Base-by-base conservation (phyloP, 768 basidiomycete genomes). In the Daedalea quercina region DNA sequence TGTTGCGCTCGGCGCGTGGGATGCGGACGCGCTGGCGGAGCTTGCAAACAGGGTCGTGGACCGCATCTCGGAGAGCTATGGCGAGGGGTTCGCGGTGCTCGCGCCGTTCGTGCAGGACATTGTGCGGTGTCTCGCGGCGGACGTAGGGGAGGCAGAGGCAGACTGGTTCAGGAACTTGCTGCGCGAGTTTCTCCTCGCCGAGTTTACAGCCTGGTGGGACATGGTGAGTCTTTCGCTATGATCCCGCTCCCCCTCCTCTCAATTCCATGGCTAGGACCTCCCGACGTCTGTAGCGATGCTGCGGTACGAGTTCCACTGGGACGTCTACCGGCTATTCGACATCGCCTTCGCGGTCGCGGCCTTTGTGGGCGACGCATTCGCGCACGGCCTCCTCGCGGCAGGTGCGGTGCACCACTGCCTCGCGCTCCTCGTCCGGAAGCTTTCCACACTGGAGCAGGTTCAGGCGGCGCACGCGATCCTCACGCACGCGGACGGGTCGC, bases 401-500 rank as follows among this genome's bases (percentile, higher is more conserved):
- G 24, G 20, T 7, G 49, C 46, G 33, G 46, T 57, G 3, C 45
- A 34, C 47, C 33, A 26, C 19, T 57, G 54, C 28, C 47, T 60
- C 22, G 12, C 34, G 22, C 23, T 53, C 35, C 51, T 57, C 2
- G 50, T 54, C 35, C 17, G 17, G 12, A 25, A 52, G 11, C 53
- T 50, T 54, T 7, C 12, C 7, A 35, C 52, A 8, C 54, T 61
- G 17, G 60, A 61, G 52, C 53, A 61, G 25, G 44, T 61, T 7
- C 51, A 55, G 20, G 60, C 53, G 1, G 49, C 50, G 3, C 51
- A 54, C 6, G 43, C 48, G 26, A 54, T 61, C 17, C 7, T 58
- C 3, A 47, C 47, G 9, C 55, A 54, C 28, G 35, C 52, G 1
- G 50, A 52, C 42, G 44, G 25, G 15, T 22, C 24, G 9, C 40